These are phyloP conservation scores for Areca catechu DNA, from an alignment of 176 grass and related monocot genomes.

Conservation along the genomic window DNA sequence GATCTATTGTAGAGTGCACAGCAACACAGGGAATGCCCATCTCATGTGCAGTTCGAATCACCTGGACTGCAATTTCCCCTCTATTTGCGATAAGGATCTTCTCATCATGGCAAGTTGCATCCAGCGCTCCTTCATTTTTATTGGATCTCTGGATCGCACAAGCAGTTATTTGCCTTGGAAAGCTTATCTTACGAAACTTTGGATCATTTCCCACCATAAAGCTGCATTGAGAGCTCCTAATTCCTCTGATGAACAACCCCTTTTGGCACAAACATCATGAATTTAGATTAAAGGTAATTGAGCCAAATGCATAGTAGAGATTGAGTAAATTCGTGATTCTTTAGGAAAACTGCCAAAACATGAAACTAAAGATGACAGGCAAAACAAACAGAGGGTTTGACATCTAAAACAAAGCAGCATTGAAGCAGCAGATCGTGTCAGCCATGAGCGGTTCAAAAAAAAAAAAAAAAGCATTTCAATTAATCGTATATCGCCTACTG, in stretches of 20 bases:
- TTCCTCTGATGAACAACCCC: slow-evolving; percentile 32
- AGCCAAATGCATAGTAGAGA: no score
- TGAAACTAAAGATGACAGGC: no score
- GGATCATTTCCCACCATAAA: slow-evolving; percentile 21
- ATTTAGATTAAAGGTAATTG: slow-evolving; percentile 7
- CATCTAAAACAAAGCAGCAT: no score
- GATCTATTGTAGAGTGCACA: slow-evolving; percentile 45
- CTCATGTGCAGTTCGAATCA: slow-evolving; percentile 48
- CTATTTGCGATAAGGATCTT: slow-evolving; percentile 48
- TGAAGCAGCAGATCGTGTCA: no score
- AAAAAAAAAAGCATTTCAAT: no score
- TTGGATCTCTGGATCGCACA: slow-evolving; percentile 12
- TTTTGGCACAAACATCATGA: slow-evolving; percentile 10
- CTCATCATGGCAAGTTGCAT: slow-evolving; percentile 14
- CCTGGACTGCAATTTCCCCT: slow-evolving; percentile 47
- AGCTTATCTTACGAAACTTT: slow-evolving; percentile 21
- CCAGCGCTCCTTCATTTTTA: slow-evolving; percentile 18
- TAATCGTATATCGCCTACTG: no score
- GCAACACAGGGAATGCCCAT: slow-evolving; percentile 45
- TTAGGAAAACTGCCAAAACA: no score
- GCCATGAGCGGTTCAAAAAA: no score
- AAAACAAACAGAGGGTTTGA: no score
- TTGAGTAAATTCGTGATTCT: no score
- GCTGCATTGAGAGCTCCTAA: slow-evolving; percentile 33
- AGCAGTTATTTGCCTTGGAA: slow-evolving; percentile 4